Percentiles rank a stretch among this genome's conserved stretches.
phyloP scores from a whole-genome alignment of 2,329 filamentous ascomycete species.

The Xylariaceae sp. region DNA sequence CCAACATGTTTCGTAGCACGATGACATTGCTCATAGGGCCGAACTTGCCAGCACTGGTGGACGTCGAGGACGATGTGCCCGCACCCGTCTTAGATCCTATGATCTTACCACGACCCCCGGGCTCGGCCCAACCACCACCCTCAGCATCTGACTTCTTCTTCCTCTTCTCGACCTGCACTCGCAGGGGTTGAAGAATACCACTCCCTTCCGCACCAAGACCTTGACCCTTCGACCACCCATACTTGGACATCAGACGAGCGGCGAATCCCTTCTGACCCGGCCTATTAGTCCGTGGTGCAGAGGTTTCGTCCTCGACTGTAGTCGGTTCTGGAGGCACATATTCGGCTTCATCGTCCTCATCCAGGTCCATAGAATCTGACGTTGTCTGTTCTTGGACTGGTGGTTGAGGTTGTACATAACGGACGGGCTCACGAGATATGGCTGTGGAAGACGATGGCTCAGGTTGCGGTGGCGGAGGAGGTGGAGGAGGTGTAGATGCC shows the following conservation, averaged over 20 bases:
- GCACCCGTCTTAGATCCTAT: constrained; percentile 57
- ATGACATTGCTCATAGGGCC: constrained; percentile 77
- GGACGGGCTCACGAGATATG: constrained; percentile 73
- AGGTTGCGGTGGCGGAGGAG: constrained; percentile 36
- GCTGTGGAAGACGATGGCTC: constrained; percentile 38
- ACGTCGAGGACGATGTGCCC: constrained; percentile 13
- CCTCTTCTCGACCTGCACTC: constrained; percentile 78
- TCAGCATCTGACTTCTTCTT: constrained; percentile 74
- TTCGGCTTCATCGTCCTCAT: constrained; percentile 31
- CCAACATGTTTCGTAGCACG: constrained; percentile 77
- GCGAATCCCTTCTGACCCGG: constrained; percentile 83
- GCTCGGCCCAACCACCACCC: constrained; percentile 70
- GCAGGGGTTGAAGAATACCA: constrained; percentile 80
- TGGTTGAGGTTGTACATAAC: constrained; percentile 54
- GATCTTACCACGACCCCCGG: constrained; percentile 69
- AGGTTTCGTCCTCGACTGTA: constrained; percentile 1
- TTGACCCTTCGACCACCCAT: constrained; percentile 84
- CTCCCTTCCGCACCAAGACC: constrained; percentile 77
- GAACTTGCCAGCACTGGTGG: constrained; percentile 44
- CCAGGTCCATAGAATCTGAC: constrained; percentile 37
- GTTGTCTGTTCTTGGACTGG: constrained; percentile 33
- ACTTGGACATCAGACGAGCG: constrained; percentile 82
- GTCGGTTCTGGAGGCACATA: constrained; percentile 30
- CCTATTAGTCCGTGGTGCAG: constrained; percentile 51
- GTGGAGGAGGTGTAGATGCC: constrained; percentile 25